phyloP scores from a whole-genome alignment of 2,329 filamentous ascomycete genomes.

The Colletotrichum sp. region DNA sequence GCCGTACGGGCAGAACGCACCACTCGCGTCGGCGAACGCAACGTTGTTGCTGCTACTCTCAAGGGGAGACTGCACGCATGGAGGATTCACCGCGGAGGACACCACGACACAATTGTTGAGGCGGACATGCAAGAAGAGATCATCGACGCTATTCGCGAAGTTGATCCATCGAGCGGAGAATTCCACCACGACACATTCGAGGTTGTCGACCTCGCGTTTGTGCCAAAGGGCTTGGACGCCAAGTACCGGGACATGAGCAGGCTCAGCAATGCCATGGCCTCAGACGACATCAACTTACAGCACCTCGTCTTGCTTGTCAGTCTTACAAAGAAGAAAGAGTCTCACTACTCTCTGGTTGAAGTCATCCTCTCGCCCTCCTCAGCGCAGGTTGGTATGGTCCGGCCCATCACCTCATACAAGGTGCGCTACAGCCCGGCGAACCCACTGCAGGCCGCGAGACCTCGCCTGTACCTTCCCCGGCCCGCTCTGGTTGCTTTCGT shows the following conservation, averaged over 20 bases:
- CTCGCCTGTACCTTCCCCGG: constrained; percentile 78
- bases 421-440: constrained; percentile 52
- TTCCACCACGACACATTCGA: constrained; percentile 68
- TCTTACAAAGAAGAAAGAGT: constrained; percentile 54
- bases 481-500: constrained; percentile 83
- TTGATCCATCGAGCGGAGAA: constrained; percentile 52
- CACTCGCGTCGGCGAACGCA: constrained; percentile 79
- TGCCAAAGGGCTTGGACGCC: constrained; percentile 56
- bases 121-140: constrained; percentile 73
- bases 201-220: constrained; percentile 80
- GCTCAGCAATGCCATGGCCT: constrained; percentile 54
- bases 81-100: constrained; percentile 88
- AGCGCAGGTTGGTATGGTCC: constrained; percentile 67
- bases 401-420: constrained; percentile 70
- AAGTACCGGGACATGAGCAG: constrained; percentile 57
- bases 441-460: constrained; percentile 47
- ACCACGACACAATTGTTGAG: constrained; percentile 76
- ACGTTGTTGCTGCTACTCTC: constrained; percentile 79
- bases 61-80: constrained; percentile 83
- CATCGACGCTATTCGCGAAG: constrained; percentile 63
- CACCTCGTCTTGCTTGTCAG: constrained; percentile 68
- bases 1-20: constrained; percentile 79
- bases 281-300: constrained; percentile 57
- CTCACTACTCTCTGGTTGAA: constrained; percentile 80
- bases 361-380: constrained; percentile 62